Evolutionary conservation across 495 filamentous ascomycete species (phyloP), one percentile per base, ranked within the genome.

Genomic region (Penicillium chermesinum): DNA sequence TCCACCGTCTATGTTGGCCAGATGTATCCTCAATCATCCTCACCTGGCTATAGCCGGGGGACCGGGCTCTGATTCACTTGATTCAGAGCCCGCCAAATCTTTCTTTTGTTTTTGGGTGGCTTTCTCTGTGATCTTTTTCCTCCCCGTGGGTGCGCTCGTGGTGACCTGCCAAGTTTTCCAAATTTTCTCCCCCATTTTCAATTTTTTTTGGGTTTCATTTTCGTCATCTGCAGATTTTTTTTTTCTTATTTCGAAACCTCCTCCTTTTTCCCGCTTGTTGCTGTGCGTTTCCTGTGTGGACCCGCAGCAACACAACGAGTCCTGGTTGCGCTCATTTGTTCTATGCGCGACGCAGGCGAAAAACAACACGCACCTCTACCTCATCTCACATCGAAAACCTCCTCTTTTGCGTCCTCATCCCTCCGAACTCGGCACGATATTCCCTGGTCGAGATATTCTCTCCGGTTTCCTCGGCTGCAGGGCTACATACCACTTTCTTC

Each of bases 1-100:
- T 51, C 53, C 14, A 63, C 63, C 36, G 43, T 58, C 38, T 65
- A 54, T 49, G 48, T 38, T 14, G 65, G 65, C 1, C 64, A 63
- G 35, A 35, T 69, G 20, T 64, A 39, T 18, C 41, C 55, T 2
- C 53, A 61, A 44, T 59, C 54, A 38, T 13, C 49, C 4, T 16
- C 35, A 30, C 6, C 50, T 19, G 50, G 50, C 14, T 57, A 50
- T 49, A 49, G 52, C 37, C 52, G 57, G 8, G 57, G 57, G 8
- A 25, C 46, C 7, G 54, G 58, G 21, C 38, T 48, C 25, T 61
- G 54, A 61, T 35, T 19, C 15, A 33, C 33, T 41, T 9, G 16
- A 21, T 41, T 27, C 37, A 33, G 19, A 40, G 30, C 15, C n/a
- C 17, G 22, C 44, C 27, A 38, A 44, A 22, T 49, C 41, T 53